phyloP scores from a whole-genome alignment of 1,139 yeast genomes.

The Nakaseomyces uthaithaninus region DNA sequence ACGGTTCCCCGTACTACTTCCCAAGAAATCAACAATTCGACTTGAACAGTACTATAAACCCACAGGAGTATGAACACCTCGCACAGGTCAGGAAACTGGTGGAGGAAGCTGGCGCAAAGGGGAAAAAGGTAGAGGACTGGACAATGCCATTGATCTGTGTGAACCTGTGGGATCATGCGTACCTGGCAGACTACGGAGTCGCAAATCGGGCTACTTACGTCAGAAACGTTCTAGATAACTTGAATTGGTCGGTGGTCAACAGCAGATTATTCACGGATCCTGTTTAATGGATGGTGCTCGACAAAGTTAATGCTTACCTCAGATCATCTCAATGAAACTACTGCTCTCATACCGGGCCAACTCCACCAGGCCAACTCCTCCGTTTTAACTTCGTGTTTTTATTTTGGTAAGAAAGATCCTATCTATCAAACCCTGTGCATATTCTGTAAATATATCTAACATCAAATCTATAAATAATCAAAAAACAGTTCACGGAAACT shows the following conservation, averaged over 20 bases:
- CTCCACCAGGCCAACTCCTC: no score
- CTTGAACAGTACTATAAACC: conserved; percentile 55
- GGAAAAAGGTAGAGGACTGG: conserved; percentile 48
- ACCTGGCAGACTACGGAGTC: conserved; percentile 73
- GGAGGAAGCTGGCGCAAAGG: conserved; percentile 11
- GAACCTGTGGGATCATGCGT: conserved; percentile 85
- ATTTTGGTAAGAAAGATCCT: no score
- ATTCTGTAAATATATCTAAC: no score
- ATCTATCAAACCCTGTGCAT: no score
- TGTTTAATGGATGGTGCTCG: conserved; percentile 4
- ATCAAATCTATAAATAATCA: no score
- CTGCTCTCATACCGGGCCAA: no score
- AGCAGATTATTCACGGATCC: conserved; percentile 39
- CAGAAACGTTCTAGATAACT: conserved; percentile 65
- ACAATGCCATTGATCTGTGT: conserved; percentile 72
- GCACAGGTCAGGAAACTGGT: conserved; percentile 42
- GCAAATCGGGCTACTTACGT: conserved; percentile 67
- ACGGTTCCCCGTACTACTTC: conserved; percentile 84
- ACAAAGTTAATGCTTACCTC: no score
- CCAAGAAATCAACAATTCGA: conserved; percentile 71
- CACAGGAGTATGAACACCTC: conserved; percentile 43
- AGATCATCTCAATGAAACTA: no score
- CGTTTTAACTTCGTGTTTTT: no score
- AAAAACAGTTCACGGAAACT: no score
- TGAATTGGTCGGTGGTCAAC: conserved; percentile 83